Evolutionary conservation across 2,329 filamentous ascomycete genomes (phyloP), one percentile per base, ranked within the genome.

Genomic region (Fonsecaea erecta): DNA sequence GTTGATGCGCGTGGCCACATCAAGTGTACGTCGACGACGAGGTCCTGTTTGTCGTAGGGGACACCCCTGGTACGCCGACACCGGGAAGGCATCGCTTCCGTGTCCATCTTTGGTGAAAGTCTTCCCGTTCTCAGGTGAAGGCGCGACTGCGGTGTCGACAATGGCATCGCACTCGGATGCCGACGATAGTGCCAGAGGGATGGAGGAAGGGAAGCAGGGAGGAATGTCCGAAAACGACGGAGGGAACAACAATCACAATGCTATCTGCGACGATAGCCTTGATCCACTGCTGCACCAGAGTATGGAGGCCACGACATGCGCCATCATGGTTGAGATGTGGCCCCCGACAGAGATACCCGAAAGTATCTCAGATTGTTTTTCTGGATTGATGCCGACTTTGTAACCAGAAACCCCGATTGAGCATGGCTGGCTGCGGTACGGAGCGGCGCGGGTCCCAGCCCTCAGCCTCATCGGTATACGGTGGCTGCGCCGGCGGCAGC

Each of bases 371-470:
- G 43, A 48, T 18, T 43, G n/a, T 48, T 48, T 26, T 48, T 2
- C 43, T 40, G 37, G 43, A 48, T 8, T 3, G 21, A 48, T 48
- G 5, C 8, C 24, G 21, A 18, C 43, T 16, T n/a, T 3, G 43
- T 48, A 3, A 3, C 43, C 8, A 24, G 21, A 11, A 2, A 43
- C 16, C 64, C 60, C 32, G 34, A 63, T 62, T 30, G 59, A 66
- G 64, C 40, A 58, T 59, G 56, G 60, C 28, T 30, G 28, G 28
- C 54, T 48, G 53, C 59, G 59, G 64, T 66, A 60, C 64, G 64
- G 60, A 63, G 64, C 64, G 64, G 40, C 26, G 57, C 56, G 35
- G 52, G 43, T 40, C 26, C 37, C 40, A 37, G 54, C 53, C n/a
- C 43, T 53, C 58, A 65, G 63, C 63, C 53, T 62, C 46, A 43